phyloP scores from a whole-genome alignment of 257 asterid genomes.

The Ocimum tenuiflorum region DNA sequence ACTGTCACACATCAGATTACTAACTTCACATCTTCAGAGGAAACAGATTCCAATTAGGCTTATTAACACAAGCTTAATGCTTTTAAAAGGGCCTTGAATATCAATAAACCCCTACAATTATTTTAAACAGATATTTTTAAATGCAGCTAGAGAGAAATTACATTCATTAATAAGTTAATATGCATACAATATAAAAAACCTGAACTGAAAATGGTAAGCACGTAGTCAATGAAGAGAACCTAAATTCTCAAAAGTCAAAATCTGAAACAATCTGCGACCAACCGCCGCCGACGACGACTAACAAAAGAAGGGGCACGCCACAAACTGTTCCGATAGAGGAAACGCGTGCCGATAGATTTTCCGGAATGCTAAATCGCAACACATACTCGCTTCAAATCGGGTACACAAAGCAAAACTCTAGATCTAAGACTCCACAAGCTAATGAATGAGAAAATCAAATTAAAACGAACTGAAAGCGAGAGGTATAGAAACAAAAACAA shows the following conservation, averaged over 20 bases:
- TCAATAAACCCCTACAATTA: constrained; percentile 1
- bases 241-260: background rate
- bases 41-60: too few relatives aligned
- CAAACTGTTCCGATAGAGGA: too few relatives aligned
- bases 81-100: background rate
- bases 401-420: constrained; percentile 25
- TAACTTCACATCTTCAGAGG: too few relatives aligned
- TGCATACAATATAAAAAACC: too few relatives aligned
- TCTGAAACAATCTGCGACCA: background rate
- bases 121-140: background rate
- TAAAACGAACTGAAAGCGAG: background rate
- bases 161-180: too few relatives aligned
- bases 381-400: constrained; percentile 4
- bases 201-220: background rate
- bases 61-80: background rate
- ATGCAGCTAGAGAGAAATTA: too few relatives aligned
- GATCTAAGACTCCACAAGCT: constrained; percentile 26
- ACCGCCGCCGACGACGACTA: background rate
- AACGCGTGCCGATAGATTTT: background rate
- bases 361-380: background rate
- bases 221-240: background rate
- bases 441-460: background rate
- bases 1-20: too few relatives aligned
- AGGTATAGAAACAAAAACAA: background rate
- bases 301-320: background rate